Evolutionary conservation across 371 early-diverging fungal species (phyloP).

Genomic region (Syncephalastrum sp.): DNA sequence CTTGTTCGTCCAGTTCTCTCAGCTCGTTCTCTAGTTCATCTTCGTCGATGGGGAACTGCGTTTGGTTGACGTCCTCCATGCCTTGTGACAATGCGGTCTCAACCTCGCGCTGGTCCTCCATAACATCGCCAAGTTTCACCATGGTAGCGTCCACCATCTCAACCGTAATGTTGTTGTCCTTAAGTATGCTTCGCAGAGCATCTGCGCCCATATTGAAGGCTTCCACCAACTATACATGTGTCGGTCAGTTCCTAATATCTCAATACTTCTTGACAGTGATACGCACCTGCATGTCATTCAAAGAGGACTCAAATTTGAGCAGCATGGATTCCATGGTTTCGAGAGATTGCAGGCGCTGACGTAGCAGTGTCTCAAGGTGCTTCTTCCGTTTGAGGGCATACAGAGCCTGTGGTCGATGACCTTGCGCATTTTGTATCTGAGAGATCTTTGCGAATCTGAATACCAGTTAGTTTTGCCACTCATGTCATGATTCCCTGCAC

Average conservation of each 20-base stretch:
- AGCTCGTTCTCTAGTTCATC: conserved; percentile 52
- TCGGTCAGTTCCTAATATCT: too few species aligned
- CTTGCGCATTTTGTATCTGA: conserved; percentile 17
- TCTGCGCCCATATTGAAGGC: conserved; percentile 56
- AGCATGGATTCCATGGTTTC: conserved; percentile 57
- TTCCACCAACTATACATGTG: conserved; percentile 38
- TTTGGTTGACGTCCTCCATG: conserved; percentile 17
- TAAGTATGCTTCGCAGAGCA: conserved; percentile 39
- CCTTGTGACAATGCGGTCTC: conserved; percentile 46
- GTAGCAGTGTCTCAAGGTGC: conserved; percentile 35
- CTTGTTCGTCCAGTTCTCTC: conserved; percentile 21
- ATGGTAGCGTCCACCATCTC: conserved; percentile 48
- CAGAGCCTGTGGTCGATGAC: conserved; percentile 41
- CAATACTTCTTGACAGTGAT: not conserved
- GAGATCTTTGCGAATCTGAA: conserved; percentile 23
- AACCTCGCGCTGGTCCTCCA: conserved; percentile 57
- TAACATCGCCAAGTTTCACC: conserved; percentile 42
- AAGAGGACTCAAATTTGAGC: conserved; percentile 51
- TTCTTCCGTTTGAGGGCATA: conserved; percentile 50
- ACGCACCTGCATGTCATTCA: conserved; percentile 55
- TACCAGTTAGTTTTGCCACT: not conserved
- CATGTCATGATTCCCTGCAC: not conserved
- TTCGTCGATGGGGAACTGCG: conserved; percentile 20
- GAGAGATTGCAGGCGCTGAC: conserved; percentile 45
- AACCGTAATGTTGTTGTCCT: conserved; percentile 31